phyloP scores from a whole-genome alignment of 164 flowering plant species.

The Amborella trichopoda region DNA sequence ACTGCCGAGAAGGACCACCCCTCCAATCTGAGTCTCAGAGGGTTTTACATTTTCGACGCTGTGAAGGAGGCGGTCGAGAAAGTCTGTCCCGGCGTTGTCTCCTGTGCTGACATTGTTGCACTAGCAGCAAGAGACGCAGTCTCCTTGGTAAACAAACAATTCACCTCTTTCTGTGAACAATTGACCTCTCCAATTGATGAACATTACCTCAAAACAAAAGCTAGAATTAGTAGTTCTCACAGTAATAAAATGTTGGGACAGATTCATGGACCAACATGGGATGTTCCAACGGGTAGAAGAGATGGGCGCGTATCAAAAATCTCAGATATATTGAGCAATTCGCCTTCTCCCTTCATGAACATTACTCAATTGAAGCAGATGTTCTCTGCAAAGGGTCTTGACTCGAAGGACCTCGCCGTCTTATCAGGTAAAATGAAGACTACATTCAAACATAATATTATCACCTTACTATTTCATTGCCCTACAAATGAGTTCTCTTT shows the following conservation, averaged over 20 bases:
- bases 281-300: conserved; percentile 52
- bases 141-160: conserved; percentile 11
- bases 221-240: too few species aligned
- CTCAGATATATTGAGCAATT: conserved; percentile 24
- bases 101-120: conserved; percentile 44
- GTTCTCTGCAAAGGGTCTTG: conserved; percentile 28
- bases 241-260: conserved; percentile 11
- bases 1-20: conserved; percentile 34
- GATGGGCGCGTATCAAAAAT: conserved; percentile 41
- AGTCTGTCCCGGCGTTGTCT: conserved; percentile 46
- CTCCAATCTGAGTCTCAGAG: conserved; percentile 36
- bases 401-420: conserved; percentile 43
- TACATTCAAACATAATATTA: background rate
- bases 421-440: conserved; percentile 34
- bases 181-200: background rate
- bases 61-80: conserved; percentile 34
- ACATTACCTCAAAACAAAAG: too few species aligned
- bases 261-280: conserved; percentile 30
- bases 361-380: conserved; percentile 19
- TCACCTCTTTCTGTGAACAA: background rate
- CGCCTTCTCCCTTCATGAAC: conserved; percentile 32
- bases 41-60: conserved; percentile 36
- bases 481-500: background rate
- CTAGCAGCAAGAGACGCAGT: conserved; percentile 45
- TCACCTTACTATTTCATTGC: background rate